These are phyloP conservation scores for Calonectria hawksworthii DNA, from an alignment of 2,329 filamentous ascomycete genomes.

Conservation along the genomic window DNA sequence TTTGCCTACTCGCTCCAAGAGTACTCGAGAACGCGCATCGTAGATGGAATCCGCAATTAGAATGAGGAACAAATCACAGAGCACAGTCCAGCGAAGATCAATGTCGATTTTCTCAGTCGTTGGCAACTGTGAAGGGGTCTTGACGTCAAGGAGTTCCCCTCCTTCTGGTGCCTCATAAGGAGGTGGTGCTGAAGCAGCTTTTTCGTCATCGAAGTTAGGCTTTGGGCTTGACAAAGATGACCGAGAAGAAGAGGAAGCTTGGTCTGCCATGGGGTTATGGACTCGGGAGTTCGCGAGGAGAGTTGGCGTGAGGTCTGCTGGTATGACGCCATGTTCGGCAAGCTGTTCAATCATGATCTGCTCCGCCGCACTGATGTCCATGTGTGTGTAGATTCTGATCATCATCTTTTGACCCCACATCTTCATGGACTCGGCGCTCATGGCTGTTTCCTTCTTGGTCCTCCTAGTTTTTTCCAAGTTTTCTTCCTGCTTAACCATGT, in stretches of 20 bases:
- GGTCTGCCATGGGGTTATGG: constrained; percentile 87
- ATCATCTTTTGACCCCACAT: constrained; percentile 99
- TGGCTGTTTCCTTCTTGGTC: constrained; percentile 78
- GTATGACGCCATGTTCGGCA: constrained; percentile 89
- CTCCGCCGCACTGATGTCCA: constrained; percentile 93
- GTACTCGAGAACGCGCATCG: constrained; percentile 86
- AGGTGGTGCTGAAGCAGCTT: constrained; percentile 65
- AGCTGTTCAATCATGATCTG: constrained; percentile 99
- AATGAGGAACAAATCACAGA: constrained; percentile 95
- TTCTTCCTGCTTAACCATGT: constrained; percentile 80
- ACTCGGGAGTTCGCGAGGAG: constrained; percentile 94
- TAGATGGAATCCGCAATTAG: constrained; percentile 97
- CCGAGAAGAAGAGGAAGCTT: constrained; percentile 27
- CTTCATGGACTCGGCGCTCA: constrained; percentile 82
- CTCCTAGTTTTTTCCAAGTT: constrained; percentile 72
- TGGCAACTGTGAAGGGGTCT: constrained; percentile 85
- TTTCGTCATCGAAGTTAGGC: constrained; percentile 56
- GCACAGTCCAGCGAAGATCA: constrained; percentile 94
- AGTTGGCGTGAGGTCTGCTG: constrained; percentile 84
- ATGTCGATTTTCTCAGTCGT: constrained; percentile 90
- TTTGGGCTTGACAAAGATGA: constrained; percentile 37
- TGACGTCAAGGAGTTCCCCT: constrained; percentile 83
- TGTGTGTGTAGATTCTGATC: constrained; percentile 92
- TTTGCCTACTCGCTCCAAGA: constrained; percentile 86
- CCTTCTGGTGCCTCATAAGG: constrained; percentile 75